These are phyloP conservation scores for Ophiocordyceps sinensis DNA, from an alignment of 2,329 filamentous ascomycete genomes.

Conservation along the genomic window DNA sequence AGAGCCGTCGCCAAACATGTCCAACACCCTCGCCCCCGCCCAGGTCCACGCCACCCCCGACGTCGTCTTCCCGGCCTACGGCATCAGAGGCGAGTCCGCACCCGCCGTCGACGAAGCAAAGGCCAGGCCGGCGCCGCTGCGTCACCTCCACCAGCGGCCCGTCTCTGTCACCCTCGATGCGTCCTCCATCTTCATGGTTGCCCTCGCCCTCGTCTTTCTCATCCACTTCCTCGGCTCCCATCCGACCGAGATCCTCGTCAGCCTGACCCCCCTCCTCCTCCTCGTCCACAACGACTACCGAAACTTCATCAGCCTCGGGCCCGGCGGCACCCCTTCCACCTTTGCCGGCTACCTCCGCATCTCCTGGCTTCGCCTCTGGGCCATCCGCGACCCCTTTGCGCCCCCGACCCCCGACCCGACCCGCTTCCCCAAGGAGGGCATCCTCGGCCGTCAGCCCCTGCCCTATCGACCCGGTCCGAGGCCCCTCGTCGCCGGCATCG, in stretches of 20 bases:
- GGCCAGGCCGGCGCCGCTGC: neutral
- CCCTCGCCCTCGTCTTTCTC: conserved; percentile 31
- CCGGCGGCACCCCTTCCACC: conserved; percentile 66
- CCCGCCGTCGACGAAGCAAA: neutral
- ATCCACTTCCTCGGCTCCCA: conserved; percentile 35
- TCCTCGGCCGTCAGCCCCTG: conserved; percentile 37
- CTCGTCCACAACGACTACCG: conserved; percentile 56
- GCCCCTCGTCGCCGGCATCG: conserved; percentile 59
- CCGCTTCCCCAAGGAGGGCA: conserved; percentile 39
- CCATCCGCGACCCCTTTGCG: conserved; percentile 53
- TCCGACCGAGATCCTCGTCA: conserved; percentile 34
- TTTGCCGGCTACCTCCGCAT: conserved; percentile 59
- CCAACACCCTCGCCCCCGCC: conserved; percentile 12
- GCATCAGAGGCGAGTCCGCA: conserved; percentile 4
- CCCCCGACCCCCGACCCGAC: conserved; percentile 37
- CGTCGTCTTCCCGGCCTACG: conserved; percentile 7
- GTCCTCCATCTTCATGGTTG: conserved; percentile 28
- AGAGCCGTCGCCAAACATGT: conserved; percentile 8
- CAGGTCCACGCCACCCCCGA: conserved; percentile 7
- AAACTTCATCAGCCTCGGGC: conserved; percentile 63
- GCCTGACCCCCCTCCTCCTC: conserved; percentile 31
- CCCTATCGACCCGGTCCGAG: conserved; percentile 48
- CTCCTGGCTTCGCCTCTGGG: conserved; percentile 57
- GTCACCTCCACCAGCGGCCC: conserved; percentile 28
- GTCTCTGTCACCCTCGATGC: conserved; percentile 39